phyloP scores from a whole-genome alignment of 2,329 filamentous ascomycete genomes.

The Neoarthrinium moseri region DNA sequence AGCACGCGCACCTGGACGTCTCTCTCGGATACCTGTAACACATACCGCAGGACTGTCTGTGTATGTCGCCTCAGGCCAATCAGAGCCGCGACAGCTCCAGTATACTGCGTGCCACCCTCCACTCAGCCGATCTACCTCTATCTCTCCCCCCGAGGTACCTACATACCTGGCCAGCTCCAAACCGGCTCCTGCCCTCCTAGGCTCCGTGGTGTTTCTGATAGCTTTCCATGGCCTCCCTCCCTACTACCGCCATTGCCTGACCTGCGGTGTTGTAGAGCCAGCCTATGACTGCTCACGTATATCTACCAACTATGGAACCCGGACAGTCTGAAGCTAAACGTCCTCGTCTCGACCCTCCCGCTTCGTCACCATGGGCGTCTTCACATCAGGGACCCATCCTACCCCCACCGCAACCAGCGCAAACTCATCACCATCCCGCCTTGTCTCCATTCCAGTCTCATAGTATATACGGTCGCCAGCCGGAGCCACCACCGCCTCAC shows the following conservation, averaged over 20 bases:
- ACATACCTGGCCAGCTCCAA: constrained; percentile 22
- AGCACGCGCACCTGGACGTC: constrained; percentile 7
- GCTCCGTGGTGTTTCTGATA: constrained; percentile 27
- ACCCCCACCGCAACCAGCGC: constrained; percentile 28
- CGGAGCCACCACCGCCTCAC: constrained; percentile 33
- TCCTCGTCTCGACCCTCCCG: constrained; percentile 50
- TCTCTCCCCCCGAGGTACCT: constrained; percentile 18
- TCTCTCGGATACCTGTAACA: constrained; percentile 15
- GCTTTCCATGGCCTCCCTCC: constrained; percentile 34
- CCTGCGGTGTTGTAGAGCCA: constrained; percentile 27
- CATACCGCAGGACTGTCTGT: constrained; percentile 20
- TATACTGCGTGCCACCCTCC: constrained; percentile 11
- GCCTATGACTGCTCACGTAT: constrained; percentile 33
- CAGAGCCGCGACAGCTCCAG: constrained; percentile 9
- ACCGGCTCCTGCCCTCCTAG: constrained; percentile 22
- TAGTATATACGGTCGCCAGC: constrained; percentile 35
- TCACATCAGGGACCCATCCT: constrained; percentile 43
- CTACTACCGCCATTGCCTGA: constrained; percentile 32
- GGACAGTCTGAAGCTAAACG: constrained; percentile 59
- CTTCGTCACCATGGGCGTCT: constrained; percentile 49
- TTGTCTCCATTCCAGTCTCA: constrained; percentile 25
- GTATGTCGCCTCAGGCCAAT: constrained; percentile 21
- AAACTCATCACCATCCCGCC: constrained; percentile 37
- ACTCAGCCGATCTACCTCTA: constrained; percentile 9
- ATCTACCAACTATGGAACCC: constrained; percentile 58